Conservation (phyloP, 1,284 basidiomycete species). For the Ganoderma lucidum region DNA sequence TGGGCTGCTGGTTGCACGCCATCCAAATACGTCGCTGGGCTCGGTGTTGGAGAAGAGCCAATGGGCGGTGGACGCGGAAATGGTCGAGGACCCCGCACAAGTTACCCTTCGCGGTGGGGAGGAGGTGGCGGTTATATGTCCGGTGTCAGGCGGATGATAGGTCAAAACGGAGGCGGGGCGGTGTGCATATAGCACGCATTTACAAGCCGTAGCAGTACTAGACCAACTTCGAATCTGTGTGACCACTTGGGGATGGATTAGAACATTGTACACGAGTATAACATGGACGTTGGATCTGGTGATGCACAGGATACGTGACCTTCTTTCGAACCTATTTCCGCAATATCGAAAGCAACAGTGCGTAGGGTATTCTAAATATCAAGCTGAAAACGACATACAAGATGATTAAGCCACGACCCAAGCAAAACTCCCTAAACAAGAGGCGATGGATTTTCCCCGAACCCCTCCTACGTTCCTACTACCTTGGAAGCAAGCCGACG, state of each 20-base stretch:
- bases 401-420: no score
- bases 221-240: no score
- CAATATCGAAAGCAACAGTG: background rate
- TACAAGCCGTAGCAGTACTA: background rate
- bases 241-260: no score
- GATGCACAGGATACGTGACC: background rate
- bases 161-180: background rate
- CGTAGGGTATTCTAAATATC: background rate
- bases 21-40: slow-evolving; percentile 59
- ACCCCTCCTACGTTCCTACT: no score
- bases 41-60: slow-evolving; percentile 64
- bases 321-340: background rate
- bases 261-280: no score
- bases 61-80: slow-evolving; percentile 84
- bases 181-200: background rate
- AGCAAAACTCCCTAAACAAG: no score
- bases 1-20: slow-evolving; percentile 55
- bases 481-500: no score
- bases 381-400: background rate
- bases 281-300: no score
- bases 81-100: slow-evolving; percentile 68
- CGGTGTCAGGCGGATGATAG: slow-evolving; percentile 77
- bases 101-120: slow-evolving; percentile 73
- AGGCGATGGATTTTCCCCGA: no score
- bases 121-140: slow-evolving; percentile 83